Base-by-base conservation (phyloP, 352 stramenopile genomes). In the Globisporangium solare region DNA sequence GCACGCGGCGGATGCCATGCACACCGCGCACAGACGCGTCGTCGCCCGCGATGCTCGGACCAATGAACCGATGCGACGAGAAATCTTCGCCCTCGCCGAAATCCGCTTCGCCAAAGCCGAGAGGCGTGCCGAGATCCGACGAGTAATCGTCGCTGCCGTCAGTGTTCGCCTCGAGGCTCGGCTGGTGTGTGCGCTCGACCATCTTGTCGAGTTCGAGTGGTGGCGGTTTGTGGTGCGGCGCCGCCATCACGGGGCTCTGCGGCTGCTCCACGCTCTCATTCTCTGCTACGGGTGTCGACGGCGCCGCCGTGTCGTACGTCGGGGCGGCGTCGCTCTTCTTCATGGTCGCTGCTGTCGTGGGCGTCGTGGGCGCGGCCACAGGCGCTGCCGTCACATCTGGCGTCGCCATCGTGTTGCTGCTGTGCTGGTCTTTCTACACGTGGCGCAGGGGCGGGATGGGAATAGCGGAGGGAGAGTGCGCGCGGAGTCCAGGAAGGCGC, bases 41-140 rank as follows among this genome's bases (percentile, higher is more conserved):
- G 32, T 86, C 68, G n/a, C 61, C 56, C 0, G 64, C 54, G 10
- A 76, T 58, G 27, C 73, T 91, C 17, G 80, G 80, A 2, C 80
- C 80, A 14, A 86, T 64, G 54, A 91, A 91, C 22, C 74, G 73
- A 66, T 91, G 80, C 6, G 69, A 82, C 18, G 75, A 53, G 55
- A 82, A 78, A 12, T 78, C 71, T 22, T 86, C 76, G 51, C 73
- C 70, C 5, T 86, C 76, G 37, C 63, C 67, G 54, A 89, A 88
- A 48, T 68, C 73, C 4, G 58, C 67, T 10, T 61, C 74, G n/a
- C 68, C 67, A 40, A 70, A 77, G 32, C 74, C 76, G 3, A 89
- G 56, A 1, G 79, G 79, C 20, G 79, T 89, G 11, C 79, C 79
- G 11, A 89, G 52, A 24, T 89, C 79, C 14, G 65, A 66, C 42